These are phyloP conservation scores for Aegilops tauschii DNA, from an alignment of 176 grass and related monocot genomes.

Conservation along the genomic window DNA sequence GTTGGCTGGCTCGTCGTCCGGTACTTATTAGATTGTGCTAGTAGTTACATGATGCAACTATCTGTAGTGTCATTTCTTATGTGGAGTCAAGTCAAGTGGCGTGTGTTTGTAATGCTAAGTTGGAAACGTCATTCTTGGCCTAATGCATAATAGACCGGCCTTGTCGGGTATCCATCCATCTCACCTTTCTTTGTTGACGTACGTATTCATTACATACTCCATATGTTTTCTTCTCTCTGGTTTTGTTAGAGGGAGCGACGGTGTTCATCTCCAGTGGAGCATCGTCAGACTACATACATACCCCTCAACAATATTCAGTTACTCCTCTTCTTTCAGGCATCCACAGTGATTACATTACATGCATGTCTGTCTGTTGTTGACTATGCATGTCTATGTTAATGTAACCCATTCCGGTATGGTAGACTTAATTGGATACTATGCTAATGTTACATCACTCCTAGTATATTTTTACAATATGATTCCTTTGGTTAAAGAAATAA, in stretches of 20 bases:
- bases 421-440: not conserved
- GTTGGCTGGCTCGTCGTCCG: not conserved
- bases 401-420: not conserved
- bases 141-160: slow-evolving; percentile 23
- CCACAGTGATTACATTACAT: not conserved
- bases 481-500: not conserved
- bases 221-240: not conserved
- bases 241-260: not conserved
- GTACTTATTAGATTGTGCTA: not conserved
- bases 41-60: slow-evolving; percentile 4
- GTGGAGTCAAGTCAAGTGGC: not conserved
- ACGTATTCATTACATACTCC: not conserved
- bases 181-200: not conserved
- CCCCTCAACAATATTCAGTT: not conserved
- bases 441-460: not conserved
- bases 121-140: slow-evolving; percentile 37
- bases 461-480: not conserved
- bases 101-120: slow-evolving; percentile 30
- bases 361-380: not conserved
- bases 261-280: not conserved
- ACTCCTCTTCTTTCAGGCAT: not conserved
- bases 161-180: not conserved
- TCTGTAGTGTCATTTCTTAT: slow-evolving; percentile 20
- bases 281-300: not conserved
- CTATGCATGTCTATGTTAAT: not conserved